Base-by-base conservation (phyloP, 345 rosid species). In the Luvunga scandens region DNA sequence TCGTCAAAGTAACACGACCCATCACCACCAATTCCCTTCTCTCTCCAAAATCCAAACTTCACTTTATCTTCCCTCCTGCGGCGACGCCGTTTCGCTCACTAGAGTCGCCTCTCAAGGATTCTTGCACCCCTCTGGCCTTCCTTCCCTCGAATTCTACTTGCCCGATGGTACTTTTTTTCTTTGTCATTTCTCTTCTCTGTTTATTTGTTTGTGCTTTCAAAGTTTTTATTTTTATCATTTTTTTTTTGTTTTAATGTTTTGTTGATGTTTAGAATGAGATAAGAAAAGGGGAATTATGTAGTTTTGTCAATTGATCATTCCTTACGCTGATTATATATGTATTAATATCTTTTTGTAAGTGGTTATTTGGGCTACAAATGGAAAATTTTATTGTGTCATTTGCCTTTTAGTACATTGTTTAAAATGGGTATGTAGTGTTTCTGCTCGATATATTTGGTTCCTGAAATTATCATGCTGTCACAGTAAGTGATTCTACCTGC, bases 141-240 rank as follows among this genome's bases (percentile, higher is more conserved):
- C 99, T 45, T 91, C 96, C 34, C 89, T 92, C 75, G 87, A 82
- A 63, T 95, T 95, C 92, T 95, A 89, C 93, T 81, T 93, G 75
- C 97, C 99, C 13, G 91, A 93, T n/a, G 98, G 98, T 95, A 77
- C n/a, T 79, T 25, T 55, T 65, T 45, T 31, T 30, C 42, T 73
- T 25, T 68, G 7, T 67, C 57, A 45, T 45, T 45, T 53, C 21
- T 1, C 22, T 50, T 50, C 16, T 27, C 7, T 66, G 33, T 66
- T 34, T 50, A 56, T 72, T 25, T 66, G 7, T 9, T 30, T 66
- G 59, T 70, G 36, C 1, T 53, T 53, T 78, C 56, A 28, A 30
- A 30, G 2, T 64, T 9, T 25, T 59, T 42, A 36, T 45, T 45
- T 27, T 69, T 42, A 53, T 53, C 50, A 45, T 2, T 13, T 7